Conservation (phyloP, 345 rosid species). For the Gossypium australe region DNA sequence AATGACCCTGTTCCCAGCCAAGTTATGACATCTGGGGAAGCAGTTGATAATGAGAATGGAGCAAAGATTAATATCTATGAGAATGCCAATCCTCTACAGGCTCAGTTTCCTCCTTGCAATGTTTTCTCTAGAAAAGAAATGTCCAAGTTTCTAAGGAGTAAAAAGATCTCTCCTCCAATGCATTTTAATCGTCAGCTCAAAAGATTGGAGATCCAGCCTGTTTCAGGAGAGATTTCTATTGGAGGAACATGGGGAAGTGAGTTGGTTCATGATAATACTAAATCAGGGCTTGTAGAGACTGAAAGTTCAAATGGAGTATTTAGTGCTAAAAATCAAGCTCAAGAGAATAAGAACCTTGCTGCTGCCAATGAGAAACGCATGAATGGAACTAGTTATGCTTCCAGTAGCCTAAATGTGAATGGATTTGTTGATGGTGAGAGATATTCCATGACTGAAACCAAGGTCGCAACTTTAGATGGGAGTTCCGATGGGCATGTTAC, state of each 20-base stretch:
- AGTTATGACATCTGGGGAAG: conserved; percentile 26
- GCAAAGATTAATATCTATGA: conserved; percentile 25
- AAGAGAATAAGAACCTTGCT: conserved; percentile 28
- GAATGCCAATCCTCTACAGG: conserved; percentile 63
- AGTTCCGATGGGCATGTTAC: conserved; percentile 21
- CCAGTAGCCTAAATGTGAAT: conserved; percentile 24
- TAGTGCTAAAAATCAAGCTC: conserved; percentile 16
- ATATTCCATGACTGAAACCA: conserved; percentile 21
- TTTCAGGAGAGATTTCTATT: conserved; percentile 29
- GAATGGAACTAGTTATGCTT: conserved; percentile 31
- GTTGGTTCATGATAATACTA: conserved; percentile 19
- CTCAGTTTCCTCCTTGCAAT: conserved; percentile 78
- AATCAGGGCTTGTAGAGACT: conserved; percentile 24
- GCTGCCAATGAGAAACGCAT: conserved; percentile 25
- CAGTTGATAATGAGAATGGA: conserved; percentile 24
- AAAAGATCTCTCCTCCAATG: conserved; percentile 46
- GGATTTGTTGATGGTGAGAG: conserved; percentile 11
- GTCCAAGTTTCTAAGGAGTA: conserved; percentile 60
- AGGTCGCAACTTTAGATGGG: conserved; percentile 27
- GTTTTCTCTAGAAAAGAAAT: conserved; percentile 80
- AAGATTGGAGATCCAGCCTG: conserved; percentile 28
- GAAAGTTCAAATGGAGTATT: conserved; percentile 32
- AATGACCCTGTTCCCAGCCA: conserved; percentile 23
- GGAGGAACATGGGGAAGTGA: conserved; percentile 19
- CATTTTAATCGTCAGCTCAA: conserved; percentile 40